A percentile compares a stretch with the other conserved stretches of the same genome.
Evolutionary conservation across 1,284 basidiomycete species (phyloP).

Genomic region (Kalmanozyma brasiliensis): DNA sequence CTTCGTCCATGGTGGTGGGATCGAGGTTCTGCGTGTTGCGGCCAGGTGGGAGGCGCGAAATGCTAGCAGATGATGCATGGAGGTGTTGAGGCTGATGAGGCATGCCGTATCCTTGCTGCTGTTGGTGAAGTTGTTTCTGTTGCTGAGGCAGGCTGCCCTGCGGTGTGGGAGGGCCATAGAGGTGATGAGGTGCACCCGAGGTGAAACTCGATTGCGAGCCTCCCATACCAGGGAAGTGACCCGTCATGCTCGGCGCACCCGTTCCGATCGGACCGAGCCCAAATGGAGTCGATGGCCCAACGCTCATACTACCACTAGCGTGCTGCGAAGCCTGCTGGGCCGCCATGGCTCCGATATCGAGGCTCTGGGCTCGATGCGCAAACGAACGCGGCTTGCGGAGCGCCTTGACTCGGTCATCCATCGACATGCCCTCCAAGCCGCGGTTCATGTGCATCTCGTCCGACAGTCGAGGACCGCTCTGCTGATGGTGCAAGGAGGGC

Average conservation of each 20-base stretch:
- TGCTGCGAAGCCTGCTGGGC: slow-evolving; percentile 54
- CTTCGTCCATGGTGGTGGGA: slow-evolving; percentile 62
- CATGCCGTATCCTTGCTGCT: slow-evolving; percentile 19
- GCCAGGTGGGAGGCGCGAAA: slow-evolving; percentile 51
- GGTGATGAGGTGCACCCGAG: slow-evolving; percentile 22
- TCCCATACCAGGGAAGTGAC: slow-evolving; percentile 40
- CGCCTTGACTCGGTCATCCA: slow-evolving; percentile 54
- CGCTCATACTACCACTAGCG: slow-evolving; percentile 32
- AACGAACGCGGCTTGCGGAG: slow-evolving; percentile 60
- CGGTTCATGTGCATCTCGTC: slow-evolving; percentile 51
- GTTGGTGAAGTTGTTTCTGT: slow-evolving; percentile 13
- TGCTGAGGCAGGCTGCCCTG: slow-evolving; percentile 12
- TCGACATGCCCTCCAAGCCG: slow-evolving; percentile 43
- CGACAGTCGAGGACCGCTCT: slow-evolving; percentile 40
- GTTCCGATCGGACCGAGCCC: slow-evolving; percentile 49
- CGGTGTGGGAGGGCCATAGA: slow-evolving; percentile 22
- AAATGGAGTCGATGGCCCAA: slow-evolving; percentile 43
- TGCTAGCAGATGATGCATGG: slow-evolving; percentile 49
- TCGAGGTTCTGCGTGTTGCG: slow-evolving; percentile 35
- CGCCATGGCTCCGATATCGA: slow-evolving; percentile 58
- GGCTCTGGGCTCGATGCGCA: slow-evolving; percentile 59
- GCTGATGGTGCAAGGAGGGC: slow-evolving; percentile 30
- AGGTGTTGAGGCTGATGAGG: slow-evolving; percentile 30
- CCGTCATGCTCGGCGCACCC: slow-evolving; percentile 24
- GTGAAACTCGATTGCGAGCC: slow-evolving; percentile 22